phyloP scores from a whole-genome alignment of 2,329 filamentous ascomycete genomes.

The Phyllosticta citrichinensis region DNA sequence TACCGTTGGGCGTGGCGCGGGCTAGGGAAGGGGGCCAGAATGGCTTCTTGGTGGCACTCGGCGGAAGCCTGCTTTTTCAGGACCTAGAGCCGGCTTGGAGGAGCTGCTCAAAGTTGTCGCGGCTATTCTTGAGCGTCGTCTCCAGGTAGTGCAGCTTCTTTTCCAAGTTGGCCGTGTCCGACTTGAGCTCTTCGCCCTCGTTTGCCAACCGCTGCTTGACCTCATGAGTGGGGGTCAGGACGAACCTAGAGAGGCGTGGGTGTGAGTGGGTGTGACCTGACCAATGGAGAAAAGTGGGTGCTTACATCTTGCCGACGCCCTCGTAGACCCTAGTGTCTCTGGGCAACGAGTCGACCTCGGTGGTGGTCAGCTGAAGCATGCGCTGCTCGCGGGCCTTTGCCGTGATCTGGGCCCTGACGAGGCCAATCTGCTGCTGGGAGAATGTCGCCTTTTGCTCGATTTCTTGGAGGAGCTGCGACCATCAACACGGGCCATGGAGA shows the following conservation, averaged over 20 bases:
- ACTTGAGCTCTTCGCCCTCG: slow-evolving; percentile 65
- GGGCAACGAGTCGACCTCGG: slow-evolving; percentile 69
- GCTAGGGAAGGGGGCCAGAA: slow-evolving; percentile 2
- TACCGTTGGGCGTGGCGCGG: slow-evolving; percentile 6
- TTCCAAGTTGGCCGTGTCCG: slow-evolving; percentile 68
- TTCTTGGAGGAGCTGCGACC: slow-evolving; percentile 69
- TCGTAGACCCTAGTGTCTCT: slow-evolving; percentile 76
- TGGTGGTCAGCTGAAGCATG: slow-evolving; percentile 76
- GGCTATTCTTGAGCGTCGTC: slow-evolving; percentile 90
- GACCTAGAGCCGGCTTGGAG: slow-evolving; percentile 41
- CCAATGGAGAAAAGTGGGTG: background rate
- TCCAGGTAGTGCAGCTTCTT: slow-evolving; percentile 91
- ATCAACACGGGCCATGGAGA: background rate
- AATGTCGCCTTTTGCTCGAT: slow-evolving; percentile 83
- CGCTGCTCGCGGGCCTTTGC: slow-evolving; percentile 82
- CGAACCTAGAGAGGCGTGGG: slow-evolving; percentile 57
- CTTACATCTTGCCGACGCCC: slow-evolving; percentile 93
- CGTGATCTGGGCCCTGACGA: slow-evolving; percentile 75
- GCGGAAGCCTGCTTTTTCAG: background rate
- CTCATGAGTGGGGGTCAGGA: slow-evolving; percentile 60
- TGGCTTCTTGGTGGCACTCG: background rate
- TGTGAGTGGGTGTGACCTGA: background rate
- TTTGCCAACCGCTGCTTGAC: slow-evolving; percentile 66
- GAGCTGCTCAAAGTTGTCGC: slow-evolving; percentile 83
- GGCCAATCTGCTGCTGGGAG: slow-evolving; percentile 83